Percentiles rank a stretch among this genome's conserved stretches.
Evolutionary conservation across 768 basidiomycete genomes (phyloP).

Genomic region (Leccinum subgranulosum): DNA sequence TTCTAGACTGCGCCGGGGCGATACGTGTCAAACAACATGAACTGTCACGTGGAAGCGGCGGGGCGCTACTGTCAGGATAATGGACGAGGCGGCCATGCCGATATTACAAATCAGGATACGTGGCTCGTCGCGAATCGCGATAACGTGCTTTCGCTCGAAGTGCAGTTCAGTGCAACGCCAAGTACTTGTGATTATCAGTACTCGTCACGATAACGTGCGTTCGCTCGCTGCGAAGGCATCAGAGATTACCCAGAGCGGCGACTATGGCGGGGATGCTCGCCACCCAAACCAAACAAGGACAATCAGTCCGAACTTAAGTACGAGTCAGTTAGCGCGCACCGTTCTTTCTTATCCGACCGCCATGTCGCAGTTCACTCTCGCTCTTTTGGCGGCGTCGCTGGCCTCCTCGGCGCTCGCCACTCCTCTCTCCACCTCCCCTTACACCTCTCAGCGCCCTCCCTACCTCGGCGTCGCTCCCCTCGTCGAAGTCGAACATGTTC

Average conservation of each 20-base stretch:
- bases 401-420: conserved; percentile 35
- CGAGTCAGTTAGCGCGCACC: conserved; percentile 1
- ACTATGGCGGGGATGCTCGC: conserved; percentile 4
- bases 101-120: too few species aligned
- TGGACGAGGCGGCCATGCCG: too few species aligned
- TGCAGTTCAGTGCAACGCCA: too few species aligned
- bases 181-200: too few species aligned
- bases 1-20: neutral
- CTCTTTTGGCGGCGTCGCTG: conserved; percentile 38
- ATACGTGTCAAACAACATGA: too few species aligned
- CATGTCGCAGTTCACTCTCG: conserved; percentile 34
- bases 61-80: too few species aligned
- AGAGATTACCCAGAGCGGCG: conserved; percentile 1
- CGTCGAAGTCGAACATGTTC: conserved; percentile 54
- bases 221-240: neutral
- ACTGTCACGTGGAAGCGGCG: too few species aligned
- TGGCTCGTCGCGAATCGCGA: too few species aligned
- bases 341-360: conserved; percentile 20
- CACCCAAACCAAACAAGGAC: conserved; percentile 29
- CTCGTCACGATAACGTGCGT: too few species aligned
- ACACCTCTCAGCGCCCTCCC: conserved; percentile 36
- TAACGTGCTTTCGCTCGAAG: too few species aligned
- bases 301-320: conserved; percentile 25
- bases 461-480: conserved; percentile 61
- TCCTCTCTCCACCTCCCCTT: conserved; percentile 44